phyloP scores from a whole-genome alignment of 345 rosid genomes.

The Murraya koenigii region DNA sequence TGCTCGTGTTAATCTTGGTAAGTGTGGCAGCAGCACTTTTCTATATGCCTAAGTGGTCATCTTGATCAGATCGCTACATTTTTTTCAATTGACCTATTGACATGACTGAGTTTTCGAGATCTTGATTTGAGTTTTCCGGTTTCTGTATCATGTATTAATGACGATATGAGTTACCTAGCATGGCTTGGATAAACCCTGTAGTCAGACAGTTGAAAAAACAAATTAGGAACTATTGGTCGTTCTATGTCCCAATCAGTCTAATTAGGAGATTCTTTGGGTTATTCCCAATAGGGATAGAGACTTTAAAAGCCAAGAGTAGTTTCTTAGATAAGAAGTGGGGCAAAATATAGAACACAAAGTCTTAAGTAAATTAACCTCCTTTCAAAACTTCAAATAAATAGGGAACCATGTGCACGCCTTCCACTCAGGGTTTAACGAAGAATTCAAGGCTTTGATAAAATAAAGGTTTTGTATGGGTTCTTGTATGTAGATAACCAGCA shows the following conservation, averaged over 20 bases:
- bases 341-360: background rate
- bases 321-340: background rate
- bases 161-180: background rate
- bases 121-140: no score
- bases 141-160: background rate
- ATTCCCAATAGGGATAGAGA: background rate
- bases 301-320: background rate
- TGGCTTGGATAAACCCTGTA: background rate
- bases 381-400: background rate
- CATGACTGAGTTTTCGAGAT: background rate
- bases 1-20: slow-evolving; percentile 89
- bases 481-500: background rate
- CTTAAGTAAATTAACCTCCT: background rate
- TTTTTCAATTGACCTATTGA: background rate
- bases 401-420: background rate
- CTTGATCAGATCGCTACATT: background rate
- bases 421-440: background rate
- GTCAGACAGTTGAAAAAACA: background rate
- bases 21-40: slow-evolving; percentile 27
- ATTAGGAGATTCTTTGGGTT: background rate
- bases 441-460: background rate
- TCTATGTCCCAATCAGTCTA: background rate
- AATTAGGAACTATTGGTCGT: background rate
- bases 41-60: slow-evolving; percentile 3
- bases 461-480: background rate